A percentile compares a stretch with the other conserved stretches of the same genome.
Evolutionary conservation across 2,329 filamentous ascomycete genomes (phyloP).

Genomic region (Aspergillus uvarum): DNA sequence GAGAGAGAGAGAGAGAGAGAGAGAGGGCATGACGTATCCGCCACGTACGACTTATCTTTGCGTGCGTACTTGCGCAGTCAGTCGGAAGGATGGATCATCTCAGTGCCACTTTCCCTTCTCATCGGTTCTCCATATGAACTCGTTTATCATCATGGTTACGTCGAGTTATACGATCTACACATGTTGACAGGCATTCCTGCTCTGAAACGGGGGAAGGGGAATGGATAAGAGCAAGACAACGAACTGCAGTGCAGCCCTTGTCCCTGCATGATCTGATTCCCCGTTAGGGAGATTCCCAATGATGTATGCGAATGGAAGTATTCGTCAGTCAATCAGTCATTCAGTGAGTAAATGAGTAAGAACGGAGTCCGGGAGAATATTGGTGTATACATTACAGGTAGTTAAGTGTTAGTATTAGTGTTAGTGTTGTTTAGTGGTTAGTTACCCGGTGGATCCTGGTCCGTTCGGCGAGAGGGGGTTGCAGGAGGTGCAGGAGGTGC

Average conservation of each 20-base stretch:
- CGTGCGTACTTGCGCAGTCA: not conserved
- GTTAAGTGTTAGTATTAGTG: not conserved
- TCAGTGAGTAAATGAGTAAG: not conserved
- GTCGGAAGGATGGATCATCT: not conserved
- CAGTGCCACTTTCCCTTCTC: not conserved
- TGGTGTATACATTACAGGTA: not conserved
- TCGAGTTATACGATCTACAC: not conserved
- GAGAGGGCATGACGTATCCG: not conserved
- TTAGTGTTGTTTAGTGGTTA: too few species aligned
- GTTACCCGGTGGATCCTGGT: slow-evolving; percentile 3
- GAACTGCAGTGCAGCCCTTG: not conserved
- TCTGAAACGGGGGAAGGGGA: not conserved
- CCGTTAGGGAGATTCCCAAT: not conserved
- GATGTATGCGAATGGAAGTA: not conserved
- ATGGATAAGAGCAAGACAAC: not conserved
- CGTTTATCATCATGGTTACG: not conserved
- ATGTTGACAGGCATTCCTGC: not conserved
- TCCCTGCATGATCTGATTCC: not conserved
- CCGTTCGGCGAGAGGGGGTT: not conserved
- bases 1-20: not conserved
- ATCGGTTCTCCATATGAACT: not conserved
- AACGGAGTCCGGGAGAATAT: not conserved
- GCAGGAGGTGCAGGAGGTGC: too few species aligned
- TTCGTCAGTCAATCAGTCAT: too few species aligned
- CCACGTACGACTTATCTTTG: not conserved